A percentile compares a stretch with the other conserved stretches of the same genome.
phyloP scores from a whole-genome alignment of 1,139 yeast species.

The Candida neerlandica region DNA sequence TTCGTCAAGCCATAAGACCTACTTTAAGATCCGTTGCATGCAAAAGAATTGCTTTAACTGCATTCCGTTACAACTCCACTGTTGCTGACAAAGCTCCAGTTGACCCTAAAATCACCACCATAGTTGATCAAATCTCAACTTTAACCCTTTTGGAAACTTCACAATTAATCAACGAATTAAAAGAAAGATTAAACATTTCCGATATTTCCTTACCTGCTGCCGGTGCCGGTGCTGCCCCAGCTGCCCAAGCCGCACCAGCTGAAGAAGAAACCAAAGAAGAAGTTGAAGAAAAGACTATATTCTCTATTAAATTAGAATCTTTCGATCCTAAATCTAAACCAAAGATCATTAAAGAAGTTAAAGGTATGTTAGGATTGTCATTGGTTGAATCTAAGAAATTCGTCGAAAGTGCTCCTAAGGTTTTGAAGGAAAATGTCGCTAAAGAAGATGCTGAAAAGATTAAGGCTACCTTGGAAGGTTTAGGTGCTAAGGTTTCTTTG shows the following conservation, averaged over 20 bases:
- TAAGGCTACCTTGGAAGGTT: constrained; percentile 87
- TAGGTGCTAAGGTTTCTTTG: constrained; percentile 89
- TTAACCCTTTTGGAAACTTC: constrained; percentile 91
- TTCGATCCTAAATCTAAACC: constrained; percentile 96
- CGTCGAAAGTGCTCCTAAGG: constrained; percentile 96
- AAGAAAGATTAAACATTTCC: constrained; percentile 85
- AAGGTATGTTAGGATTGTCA: constrained; percentile 86
- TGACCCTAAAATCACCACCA: constrained; percentile 84
- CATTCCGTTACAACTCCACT: constrained; percentile 58
- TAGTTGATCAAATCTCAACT: constrained; percentile 89
- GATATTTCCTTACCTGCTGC: constrained; percentile 88
- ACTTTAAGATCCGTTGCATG: constrained; percentile 32
- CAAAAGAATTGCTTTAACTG: constrained; percentile 25
- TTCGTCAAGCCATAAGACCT: constrained; percentile 45
- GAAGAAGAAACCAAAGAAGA: constrained; percentile 80
- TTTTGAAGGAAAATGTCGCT: constrained; percentile 80
- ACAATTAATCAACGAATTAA: constrained; percentile 77
- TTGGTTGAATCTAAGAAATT: constrained; percentile 96
- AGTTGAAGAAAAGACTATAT: constrained; percentile 91
- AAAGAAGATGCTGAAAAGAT: constrained; percentile 92
- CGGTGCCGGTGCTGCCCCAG: constrained; percentile 68
- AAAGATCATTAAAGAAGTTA: constrained; percentile 95
- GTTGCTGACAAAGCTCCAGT: constrained; percentile 53
- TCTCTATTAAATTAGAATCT: constrained; percentile 86
- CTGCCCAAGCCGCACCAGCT: constrained; percentile 52